Conservation (phyloP, 495 filamentous ascomycete genomes). For the Xylaria venustula region DNA sequence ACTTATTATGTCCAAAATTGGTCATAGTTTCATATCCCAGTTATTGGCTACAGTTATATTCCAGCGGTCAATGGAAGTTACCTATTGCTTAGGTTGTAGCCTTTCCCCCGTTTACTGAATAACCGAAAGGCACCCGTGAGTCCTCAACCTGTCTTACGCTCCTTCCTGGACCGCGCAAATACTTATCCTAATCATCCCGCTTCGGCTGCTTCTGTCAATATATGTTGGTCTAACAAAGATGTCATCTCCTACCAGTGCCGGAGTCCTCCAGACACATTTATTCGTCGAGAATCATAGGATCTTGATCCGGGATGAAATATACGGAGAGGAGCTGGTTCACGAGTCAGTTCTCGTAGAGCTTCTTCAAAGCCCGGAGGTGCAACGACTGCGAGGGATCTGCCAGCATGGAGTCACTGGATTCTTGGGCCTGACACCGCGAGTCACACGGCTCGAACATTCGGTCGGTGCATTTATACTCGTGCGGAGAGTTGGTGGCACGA, state of each 20-base stretch:
- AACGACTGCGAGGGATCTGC: constrained; percentile 36
- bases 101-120: background rate
- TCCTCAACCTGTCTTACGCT: background rate
- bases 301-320: constrained; percentile 32
- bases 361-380: constrained; percentile 33
- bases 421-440: constrained; percentile 33
- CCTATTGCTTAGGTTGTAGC: too few relatives aligned
- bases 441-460: constrained; percentile 46
- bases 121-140: background rate
- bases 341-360: constrained; percentile 41
- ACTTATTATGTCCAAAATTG: too few relatives aligned
- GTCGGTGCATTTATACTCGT: constrained; percentile 44
- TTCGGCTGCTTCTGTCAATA: background rate
- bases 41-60: too few relatives aligned
- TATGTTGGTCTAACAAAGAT: background rate
- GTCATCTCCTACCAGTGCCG: constrained; percentile 18
- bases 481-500: constrained; percentile 35
- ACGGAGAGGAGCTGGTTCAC: constrained; percentile 32
- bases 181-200: background rate
- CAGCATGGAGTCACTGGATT: constrained; percentile 41
- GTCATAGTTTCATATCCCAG: too few relatives aligned
- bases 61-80: too few relatives aligned
- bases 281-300: constrained; percentile 18
- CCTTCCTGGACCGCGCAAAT: background rate
- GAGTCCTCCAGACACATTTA: constrained; percentile 27